These are phyloP conservation scores for Ogataea methanolica DNA, from an alignment of 805 yeast species.

Conservation along the genomic window DNA sequence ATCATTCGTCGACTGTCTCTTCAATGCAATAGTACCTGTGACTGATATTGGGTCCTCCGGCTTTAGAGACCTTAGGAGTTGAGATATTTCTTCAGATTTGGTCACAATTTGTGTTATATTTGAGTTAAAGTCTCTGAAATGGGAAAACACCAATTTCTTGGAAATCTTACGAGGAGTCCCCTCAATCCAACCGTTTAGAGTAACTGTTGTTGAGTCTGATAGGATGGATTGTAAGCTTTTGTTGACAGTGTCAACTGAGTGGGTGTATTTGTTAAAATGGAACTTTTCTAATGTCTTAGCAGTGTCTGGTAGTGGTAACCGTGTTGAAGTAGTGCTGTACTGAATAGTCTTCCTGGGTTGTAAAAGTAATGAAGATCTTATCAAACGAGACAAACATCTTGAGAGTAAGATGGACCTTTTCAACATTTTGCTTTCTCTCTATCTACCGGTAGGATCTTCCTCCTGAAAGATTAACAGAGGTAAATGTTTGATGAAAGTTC, in stretches of 20 bases:
- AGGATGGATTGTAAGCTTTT: slow-evolving; percentile 3
- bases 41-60: slow-evolving; percentile 75
- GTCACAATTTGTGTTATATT: slow-evolving; percentile 55
- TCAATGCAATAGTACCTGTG: slow-evolving; percentile 45
- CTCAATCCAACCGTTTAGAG: slow-evolving; percentile 81
- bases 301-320: slow-evolving; percentile 16
- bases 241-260: slow-evolving; percentile 21
- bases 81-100: slow-evolving; percentile 33
- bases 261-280: slow-evolving; percentile 25
- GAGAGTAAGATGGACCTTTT: too few species aligned
- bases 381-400: too few species aligned
- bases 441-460: too few species aligned
- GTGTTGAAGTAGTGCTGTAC: neutral
- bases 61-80: slow-evolving; percentile 40
- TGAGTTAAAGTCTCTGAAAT: slow-evolving; percentile 70
- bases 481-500: too few species aligned
- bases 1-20: slow-evolving; percentile 27
- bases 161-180: slow-evolving; percentile 68
- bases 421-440: too few species aligned
- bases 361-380: too few species aligned
- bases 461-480: too few species aligned
- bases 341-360: too few species aligned
- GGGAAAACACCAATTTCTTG: slow-evolving; percentile 62
- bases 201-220: slow-evolving; percentile 28
- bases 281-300: slow-evolving; percentile 21